phyloP scores from a whole-genome alignment of 2,329 filamentous ascomycete genomes.

The Metarhizium guizhouense region DNA sequence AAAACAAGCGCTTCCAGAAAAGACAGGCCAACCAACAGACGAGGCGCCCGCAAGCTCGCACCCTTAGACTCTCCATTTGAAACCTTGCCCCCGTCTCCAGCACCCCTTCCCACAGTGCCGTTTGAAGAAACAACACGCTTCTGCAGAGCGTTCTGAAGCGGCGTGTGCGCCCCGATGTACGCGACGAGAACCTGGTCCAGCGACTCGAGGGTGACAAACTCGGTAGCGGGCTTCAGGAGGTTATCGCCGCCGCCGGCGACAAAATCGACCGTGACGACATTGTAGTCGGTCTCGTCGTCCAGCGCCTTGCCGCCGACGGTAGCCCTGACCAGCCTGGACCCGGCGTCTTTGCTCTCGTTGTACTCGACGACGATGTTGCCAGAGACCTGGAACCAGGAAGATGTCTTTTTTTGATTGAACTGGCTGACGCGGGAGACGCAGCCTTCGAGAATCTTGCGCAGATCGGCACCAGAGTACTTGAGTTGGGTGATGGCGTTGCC shows the following conservation, averaged over 20 bases:
- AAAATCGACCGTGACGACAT: conserved; percentile 54
- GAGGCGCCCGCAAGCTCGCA: background rate
- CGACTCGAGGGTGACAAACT: conserved; percentile 38
- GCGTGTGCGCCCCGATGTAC: conserved; percentile 40
- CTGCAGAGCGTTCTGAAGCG: conserved; percentile 41
- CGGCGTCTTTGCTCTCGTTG: conserved; percentile 40
- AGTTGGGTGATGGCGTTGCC: conserved; percentile 56
- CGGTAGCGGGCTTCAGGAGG: conserved; percentile 34
- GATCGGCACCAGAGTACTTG: conserved; percentile 38
- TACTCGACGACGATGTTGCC: conserved; percentile 47
- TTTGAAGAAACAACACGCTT: conserved; percentile 20
- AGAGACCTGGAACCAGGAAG: conserved; percentile 53
- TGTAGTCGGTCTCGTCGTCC: conserved; percentile 38
- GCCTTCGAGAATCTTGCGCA: conserved; percentile 52
- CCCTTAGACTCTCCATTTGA: background rate
- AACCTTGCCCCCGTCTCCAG: background rate
- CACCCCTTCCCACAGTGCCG: background rate
- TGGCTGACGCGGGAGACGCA: conserved; percentile 46
- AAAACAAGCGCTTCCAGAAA: background rate
- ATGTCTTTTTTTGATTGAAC: conserved; percentile 41
- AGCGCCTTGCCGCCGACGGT: conserved; percentile 40
- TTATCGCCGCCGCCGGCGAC: conserved; percentile 55
- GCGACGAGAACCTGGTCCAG: conserved; percentile 44
- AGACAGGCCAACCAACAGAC: background rate
- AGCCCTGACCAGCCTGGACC: conserved; percentile 42